Evolutionary conservation across 2,329 filamentous ascomycete genomes (phyloP).

Genomic region (Emergomyces pasteurianus): DNA sequence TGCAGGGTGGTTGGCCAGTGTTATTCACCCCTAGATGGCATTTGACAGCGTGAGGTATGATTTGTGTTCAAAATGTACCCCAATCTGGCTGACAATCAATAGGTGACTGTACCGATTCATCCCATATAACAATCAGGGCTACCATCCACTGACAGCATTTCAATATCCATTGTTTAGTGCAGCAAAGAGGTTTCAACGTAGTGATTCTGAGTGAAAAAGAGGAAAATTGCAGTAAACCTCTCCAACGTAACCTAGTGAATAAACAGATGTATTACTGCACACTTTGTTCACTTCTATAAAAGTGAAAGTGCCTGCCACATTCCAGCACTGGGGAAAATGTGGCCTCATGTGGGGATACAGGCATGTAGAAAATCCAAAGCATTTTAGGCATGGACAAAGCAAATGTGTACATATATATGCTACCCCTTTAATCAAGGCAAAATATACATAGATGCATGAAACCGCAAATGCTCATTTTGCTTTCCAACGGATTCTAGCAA

Average conservation of each 20-base stretch:
- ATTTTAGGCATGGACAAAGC: not conserved
- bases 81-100: not conserved
- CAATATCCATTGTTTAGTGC: not conserved
- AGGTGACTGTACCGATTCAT: not conserved
- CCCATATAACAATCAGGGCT: not conserved
- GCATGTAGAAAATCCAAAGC: not conserved
- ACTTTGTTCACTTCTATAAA: not conserved
- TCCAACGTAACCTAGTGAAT: not conserved
- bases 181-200: not conserved
- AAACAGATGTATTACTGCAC: not conserved
- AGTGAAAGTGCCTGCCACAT: not conserved
- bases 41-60: not conserved
- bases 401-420: not conserved
- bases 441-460: not conserved
- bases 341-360: not conserved
- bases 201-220: not conserved
- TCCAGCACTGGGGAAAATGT: not conserved
- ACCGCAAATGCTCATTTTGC: slow-evolving; percentile 27
- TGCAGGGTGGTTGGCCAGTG: not conserved
- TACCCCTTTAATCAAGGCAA: not conserved
- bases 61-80: not conserved
- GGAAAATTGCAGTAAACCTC: not conserved
- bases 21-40: not conserved
- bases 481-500: slow-evolving; percentile 64
- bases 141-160: not conserved